Evolutionary conservation across 805 yeast genomes (phyloP).

Genomic region (Kurtzmaniella fragi): DNA sequence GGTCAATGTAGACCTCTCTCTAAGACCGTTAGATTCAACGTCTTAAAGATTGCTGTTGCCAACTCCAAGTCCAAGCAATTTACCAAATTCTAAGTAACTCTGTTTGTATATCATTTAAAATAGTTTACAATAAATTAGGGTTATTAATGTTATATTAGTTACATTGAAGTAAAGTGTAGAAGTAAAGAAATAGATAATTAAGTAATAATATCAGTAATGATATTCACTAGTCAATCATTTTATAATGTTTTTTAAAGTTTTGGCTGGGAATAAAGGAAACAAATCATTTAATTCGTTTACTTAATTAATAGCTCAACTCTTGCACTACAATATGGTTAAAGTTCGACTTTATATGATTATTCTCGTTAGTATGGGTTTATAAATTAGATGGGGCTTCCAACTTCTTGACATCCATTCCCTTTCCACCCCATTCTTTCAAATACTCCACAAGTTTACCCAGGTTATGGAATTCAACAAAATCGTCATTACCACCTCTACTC

Average conservation of each 20-base stretch:
- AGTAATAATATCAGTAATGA: too few relatives aligned
- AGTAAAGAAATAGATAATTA: too few relatives aligned
- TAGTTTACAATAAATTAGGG: conserved; percentile 5
- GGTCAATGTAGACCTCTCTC: conserved; percentile 99
- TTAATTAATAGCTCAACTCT: too few relatives aligned
- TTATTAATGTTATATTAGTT: conserved; percentile 14
- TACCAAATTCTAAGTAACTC: conserved; percentile 76
- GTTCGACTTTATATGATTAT: too few relatives aligned
- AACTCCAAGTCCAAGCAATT: conserved; percentile 90
- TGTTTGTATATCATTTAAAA: conserved; percentile 9
- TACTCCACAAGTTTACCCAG: conserved; percentile 47
- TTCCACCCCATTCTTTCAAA: conserved; percentile 61
- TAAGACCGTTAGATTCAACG: conserved; percentile 99
- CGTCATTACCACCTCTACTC: conserved; percentile 88
- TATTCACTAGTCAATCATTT: too few relatives aligned
- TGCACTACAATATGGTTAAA: too few relatives aligned
- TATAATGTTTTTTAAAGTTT: too few relatives aligned
- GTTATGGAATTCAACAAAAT: conserved; percentile 58
- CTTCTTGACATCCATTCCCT: conserved; percentile 43
- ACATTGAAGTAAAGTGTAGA: conserved; percentile 2
- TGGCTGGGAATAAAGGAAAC: too few relatives aligned
- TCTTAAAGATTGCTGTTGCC: conserved; percentile 88
- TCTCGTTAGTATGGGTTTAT: conserved; percentile 8
- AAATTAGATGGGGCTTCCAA: conserved; percentile 54
- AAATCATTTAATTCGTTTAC: too few relatives aligned